These are phyloP conservation scores for Halophytophthora polymorphica DNA, from an alignment of 352 stramenopile species.

Conservation along the genomic window DNA sequence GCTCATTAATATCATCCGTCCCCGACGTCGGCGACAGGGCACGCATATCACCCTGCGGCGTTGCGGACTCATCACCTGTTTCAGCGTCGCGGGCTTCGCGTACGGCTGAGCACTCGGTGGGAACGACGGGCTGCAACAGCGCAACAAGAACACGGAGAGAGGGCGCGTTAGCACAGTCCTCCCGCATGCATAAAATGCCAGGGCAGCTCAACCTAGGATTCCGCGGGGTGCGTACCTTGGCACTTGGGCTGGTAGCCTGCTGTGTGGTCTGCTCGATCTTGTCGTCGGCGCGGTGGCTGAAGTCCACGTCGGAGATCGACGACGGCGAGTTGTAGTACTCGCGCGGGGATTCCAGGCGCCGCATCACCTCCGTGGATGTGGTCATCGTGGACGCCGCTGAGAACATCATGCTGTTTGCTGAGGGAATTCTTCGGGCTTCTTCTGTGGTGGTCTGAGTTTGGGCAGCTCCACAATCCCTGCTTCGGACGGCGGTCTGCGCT, in stretches of 20 bases:
- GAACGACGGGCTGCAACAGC: slow-evolving; percentile 7
- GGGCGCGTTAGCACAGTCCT: neutral
- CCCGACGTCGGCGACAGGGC: slow-evolving; percentile 20
- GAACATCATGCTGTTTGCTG: slow-evolving; percentile 12
- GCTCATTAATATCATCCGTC: slow-evolving; percentile 74
- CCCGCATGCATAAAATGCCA: neutral
- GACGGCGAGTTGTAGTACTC: slow-evolving; percentile 54
- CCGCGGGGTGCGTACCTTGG: slow-evolving; percentile 31
- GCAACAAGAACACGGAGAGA: slow-evolving; percentile 3
- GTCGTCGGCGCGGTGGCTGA: slow-evolving; percentile 6
- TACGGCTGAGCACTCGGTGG: neutral
- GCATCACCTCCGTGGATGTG: slow-evolving; percentile 14
- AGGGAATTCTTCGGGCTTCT: neutral
- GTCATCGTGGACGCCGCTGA: slow-evolving; percentile 9
- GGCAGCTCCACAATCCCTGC: too few relatives aligned
- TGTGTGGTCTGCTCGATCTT: slow-evolving; percentile 5
- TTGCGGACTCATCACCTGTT: slow-evolving; percentile 37
- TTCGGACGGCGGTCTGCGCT: too few relatives aligned
- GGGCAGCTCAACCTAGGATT: slow-evolving; percentile 4
- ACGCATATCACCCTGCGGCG: slow-evolving; percentile 32
- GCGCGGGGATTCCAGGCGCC: slow-evolving; percentile 33
- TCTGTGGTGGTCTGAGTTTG: neutral
- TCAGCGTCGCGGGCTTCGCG: slow-evolving; percentile 3
- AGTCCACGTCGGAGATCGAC: slow-evolving; percentile 60
- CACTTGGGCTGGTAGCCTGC: slow-evolving; percentile 6